Percentiles rank a stretch among this genome's conserved stretches.
Evolutionary conservation across 768 basidiomycete species (phyloP).

Genomic region (Favolaschia claudopus): DNA sequence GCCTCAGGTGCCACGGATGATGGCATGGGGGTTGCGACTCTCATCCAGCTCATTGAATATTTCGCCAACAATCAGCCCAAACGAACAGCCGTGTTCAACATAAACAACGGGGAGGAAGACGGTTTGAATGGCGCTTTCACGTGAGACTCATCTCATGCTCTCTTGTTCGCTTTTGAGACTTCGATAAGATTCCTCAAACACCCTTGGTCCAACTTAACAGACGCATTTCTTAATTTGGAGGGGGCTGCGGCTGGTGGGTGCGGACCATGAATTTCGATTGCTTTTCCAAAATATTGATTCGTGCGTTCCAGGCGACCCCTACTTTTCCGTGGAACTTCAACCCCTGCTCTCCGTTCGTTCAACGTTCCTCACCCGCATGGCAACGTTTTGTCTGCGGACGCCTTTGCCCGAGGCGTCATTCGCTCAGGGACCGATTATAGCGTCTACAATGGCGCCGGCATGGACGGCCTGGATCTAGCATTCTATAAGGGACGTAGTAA

Average conservation of each 20-base stretch:
- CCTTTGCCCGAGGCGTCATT: constrained; percentile 69
- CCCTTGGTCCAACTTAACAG: constrained; percentile 72
- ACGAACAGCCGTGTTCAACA: constrained; percentile 79
- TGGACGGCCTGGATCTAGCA: constrained; percentile 80
- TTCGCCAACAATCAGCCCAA: constrained; percentile 56
- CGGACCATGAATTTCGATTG: constrained; percentile 20
- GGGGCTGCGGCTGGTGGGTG: constrained; percentile 84
- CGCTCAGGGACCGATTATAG: constrained; percentile 79
- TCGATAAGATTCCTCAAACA: constrained; percentile 69
- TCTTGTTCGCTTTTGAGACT: background rate
- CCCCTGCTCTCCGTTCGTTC: constrained; percentile 63
- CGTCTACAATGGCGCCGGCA: constrained; percentile 63
- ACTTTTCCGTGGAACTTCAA: constrained; percentile 76
- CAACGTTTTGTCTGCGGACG: constrained; percentile 73
- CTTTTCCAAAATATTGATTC: constrained; percentile 1
- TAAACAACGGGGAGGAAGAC: constrained; percentile 89
- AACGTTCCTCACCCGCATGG: constrained; percentile 74
- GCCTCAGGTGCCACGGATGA: constrained; percentile 81
- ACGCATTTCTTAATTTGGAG: constrained; percentile 82
- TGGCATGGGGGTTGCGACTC: constrained; percentile 73
- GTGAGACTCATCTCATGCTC: constrained; percentile 41
- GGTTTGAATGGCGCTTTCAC: constrained; percentile 75
- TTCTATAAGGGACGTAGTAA: constrained; percentile 78
- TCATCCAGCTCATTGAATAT: constrained; percentile 70
- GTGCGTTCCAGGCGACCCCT: constrained; percentile 64